phyloP scores from a whole-genome alignment of 495 filamentous ascomycete species.

The Thozetella sp. region DNA sequence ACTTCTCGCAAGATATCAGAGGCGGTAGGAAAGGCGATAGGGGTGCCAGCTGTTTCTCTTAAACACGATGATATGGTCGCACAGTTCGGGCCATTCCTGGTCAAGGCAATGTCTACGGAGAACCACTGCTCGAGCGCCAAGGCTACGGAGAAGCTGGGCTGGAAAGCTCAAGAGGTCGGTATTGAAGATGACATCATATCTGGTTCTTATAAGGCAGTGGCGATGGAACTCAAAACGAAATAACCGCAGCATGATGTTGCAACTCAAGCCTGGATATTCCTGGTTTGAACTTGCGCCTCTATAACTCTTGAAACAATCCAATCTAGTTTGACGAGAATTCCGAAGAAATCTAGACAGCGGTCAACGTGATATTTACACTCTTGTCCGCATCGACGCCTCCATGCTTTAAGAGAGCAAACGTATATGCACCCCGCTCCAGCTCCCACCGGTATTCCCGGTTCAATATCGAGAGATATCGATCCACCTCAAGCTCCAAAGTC shows the following conservation, averaged over 20 bases:
- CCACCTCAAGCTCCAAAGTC: slow-evolving; percentile 30
- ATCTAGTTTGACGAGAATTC: too few relatives aligned
- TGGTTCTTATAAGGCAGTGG: neutral
- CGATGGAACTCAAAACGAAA: neutral
- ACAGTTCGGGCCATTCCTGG: slow-evolving; percentile 22
- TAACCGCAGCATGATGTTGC: too few relatives aligned
- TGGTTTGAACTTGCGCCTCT: too few relatives aligned
- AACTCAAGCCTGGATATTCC: too few relatives aligned
- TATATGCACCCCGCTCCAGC: slow-evolving; percentile 39
- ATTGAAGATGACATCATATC: slow-evolving; percentile 27
- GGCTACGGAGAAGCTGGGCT: slow-evolving; percentile 32
- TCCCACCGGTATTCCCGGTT: slow-evolving; percentile 37
- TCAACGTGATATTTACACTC: slow-evolving; percentile 30
- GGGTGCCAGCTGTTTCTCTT: slow-evolving; percentile 19
- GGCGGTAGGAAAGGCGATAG: slow-evolving; percentile 24
- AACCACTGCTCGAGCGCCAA: slow-evolving; percentile 32
- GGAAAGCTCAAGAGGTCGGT: slow-evolving; percentile 21
- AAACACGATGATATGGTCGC: slow-evolving; percentile 17
- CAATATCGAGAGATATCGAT: slow-evolving; percentile 37
- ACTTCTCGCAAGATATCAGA: slow-evolving; percentile 26
- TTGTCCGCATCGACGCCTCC: slow-evolving; percentile 27
- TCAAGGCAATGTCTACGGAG: slow-evolving; percentile 19
- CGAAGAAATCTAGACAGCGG: neutral
- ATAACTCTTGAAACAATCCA: too few relatives aligned
- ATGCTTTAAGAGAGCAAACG: slow-evolving; percentile 40